These are phyloP conservation scores for Ganoderma leucocontextum DNA, from an alignment of 1,284 basidiomycete genomes.

Conservation along the genomic window DNA sequence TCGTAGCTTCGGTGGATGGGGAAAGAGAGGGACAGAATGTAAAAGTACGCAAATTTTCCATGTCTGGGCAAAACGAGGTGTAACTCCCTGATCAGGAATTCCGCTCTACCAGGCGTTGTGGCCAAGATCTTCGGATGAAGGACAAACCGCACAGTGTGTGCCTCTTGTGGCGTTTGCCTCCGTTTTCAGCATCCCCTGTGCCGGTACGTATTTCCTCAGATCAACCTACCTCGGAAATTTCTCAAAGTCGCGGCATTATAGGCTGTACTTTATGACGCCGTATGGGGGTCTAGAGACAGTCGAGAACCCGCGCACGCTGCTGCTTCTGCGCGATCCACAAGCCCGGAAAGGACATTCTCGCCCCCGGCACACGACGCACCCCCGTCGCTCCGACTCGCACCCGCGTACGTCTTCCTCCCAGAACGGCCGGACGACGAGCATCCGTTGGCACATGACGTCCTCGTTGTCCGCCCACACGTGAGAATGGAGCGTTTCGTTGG, in stretches of 20 bases:
- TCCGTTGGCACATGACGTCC: slow-evolving; percentile 1
- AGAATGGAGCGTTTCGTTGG: background rate
- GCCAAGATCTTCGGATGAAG: background rate
- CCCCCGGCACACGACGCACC: background rate
- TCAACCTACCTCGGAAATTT: background rate
- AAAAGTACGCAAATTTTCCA: background rate
- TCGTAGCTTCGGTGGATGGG: background rate
- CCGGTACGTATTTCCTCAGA: background rate
- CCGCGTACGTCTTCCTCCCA: background rate
- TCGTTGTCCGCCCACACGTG: background rate
- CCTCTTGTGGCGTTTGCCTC: slow-evolving; percentile 7
- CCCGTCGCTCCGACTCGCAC: background rate
- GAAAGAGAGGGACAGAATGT: background rate
- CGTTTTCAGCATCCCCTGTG: background rate
- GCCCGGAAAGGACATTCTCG: background rate
- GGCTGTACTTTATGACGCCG: background rate
- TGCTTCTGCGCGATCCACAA: slow-evolving; percentile 2
- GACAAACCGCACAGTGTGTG: background rate
- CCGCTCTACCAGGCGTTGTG: slow-evolving; percentile 7
- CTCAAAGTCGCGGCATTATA: background rate
- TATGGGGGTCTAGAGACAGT: background rate
- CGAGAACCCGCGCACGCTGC: background rate
- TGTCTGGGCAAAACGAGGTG: background rate
- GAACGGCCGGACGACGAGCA: background rate
- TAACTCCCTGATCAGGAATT: background rate